Evolutionary conservation across 2,329 filamentous ascomycete genomes (phyloP).

Genomic region (Colletotrichum sp.): DNA sequence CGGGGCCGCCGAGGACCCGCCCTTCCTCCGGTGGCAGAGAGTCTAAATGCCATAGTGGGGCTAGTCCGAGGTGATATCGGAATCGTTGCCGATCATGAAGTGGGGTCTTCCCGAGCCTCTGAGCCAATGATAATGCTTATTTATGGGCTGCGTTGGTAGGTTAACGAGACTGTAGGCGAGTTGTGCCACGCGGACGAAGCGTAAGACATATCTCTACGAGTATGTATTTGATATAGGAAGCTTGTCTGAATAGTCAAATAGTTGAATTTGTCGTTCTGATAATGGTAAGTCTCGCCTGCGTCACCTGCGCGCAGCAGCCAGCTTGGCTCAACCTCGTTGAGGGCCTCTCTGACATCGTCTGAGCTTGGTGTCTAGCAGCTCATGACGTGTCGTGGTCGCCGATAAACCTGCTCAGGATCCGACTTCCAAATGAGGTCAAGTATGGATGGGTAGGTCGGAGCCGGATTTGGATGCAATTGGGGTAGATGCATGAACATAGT

Average conservation of each 20-base stretch:
- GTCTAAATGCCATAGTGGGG: neutral
- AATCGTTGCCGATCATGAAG: neutral
- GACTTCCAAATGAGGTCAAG: neutral
- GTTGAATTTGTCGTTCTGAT: neutral
- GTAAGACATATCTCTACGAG: neutral
- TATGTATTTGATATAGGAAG: neutral
- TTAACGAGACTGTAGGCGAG: neutral
- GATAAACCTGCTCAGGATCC: neutral
- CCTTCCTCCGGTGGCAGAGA: neutral
- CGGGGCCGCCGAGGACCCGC: neutral
- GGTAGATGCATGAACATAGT: neutral
- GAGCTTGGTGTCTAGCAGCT: neutral
- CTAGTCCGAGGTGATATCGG: neutral
- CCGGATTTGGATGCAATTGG: neutral
- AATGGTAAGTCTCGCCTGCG: neutral
- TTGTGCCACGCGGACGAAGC: neutral
- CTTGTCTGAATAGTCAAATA: neutral
- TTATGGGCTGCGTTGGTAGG: neutral
- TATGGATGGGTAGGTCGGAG: neutral
- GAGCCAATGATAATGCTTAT: neutral
- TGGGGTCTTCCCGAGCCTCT: neutral
- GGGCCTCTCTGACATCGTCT: neutral
- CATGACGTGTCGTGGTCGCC: neutral
- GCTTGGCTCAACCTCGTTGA: neutral
- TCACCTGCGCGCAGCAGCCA: neutral